Conservation (phyloP, 129 eudicot species). For the Apium graveolens region DNA sequence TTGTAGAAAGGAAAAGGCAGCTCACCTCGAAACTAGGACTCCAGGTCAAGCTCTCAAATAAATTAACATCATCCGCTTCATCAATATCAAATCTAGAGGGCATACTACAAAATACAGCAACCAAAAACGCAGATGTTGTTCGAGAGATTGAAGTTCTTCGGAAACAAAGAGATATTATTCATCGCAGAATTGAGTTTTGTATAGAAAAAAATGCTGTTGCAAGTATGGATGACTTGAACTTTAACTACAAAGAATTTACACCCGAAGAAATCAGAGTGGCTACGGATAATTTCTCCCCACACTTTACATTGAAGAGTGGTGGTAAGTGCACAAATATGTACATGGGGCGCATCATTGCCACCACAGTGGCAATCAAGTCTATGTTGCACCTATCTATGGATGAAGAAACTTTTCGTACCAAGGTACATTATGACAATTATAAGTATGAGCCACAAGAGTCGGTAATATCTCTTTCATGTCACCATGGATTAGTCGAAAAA, state of each 20-base stretch:
- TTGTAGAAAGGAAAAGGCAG: constrained; percentile 43
- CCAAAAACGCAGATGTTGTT: constrained; percentile 38
- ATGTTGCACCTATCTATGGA: constrained; percentile 13
- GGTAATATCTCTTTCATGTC: background rate
- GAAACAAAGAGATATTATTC: constrained; percentile 54
- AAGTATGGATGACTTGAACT: constrained; percentile 23
- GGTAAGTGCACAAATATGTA: constrained; percentile 48
- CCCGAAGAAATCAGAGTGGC: constrained; percentile 55
- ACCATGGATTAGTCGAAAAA: background rate
- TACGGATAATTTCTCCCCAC: constrained; percentile 49
- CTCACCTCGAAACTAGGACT: constrained; percentile 49
- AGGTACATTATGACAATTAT: constrained; percentile 31
- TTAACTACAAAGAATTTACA: constrained; percentile 45
- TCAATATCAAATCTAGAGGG: constrained; percentile 38
- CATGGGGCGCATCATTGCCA: constrained; percentile 46
- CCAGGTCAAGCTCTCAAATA: constrained; percentile 52
- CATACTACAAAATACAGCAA: constrained; percentile 38
- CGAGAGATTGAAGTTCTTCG: constrained; percentile 60
- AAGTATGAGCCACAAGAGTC: background rate
- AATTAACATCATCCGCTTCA: constrained; percentile 39
- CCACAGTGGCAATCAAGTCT: constrained; percentile 53
- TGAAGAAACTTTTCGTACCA: constrained; percentile 39
- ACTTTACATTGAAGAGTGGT: constrained; percentile 36
- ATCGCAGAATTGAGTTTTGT: constrained; percentile 62
- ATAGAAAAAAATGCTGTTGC: constrained; percentile 67